phyloP scores from a whole-genome alignment of 2,329 filamentous ascomycete genomes.

The Fusarium marasasianum region DNA sequence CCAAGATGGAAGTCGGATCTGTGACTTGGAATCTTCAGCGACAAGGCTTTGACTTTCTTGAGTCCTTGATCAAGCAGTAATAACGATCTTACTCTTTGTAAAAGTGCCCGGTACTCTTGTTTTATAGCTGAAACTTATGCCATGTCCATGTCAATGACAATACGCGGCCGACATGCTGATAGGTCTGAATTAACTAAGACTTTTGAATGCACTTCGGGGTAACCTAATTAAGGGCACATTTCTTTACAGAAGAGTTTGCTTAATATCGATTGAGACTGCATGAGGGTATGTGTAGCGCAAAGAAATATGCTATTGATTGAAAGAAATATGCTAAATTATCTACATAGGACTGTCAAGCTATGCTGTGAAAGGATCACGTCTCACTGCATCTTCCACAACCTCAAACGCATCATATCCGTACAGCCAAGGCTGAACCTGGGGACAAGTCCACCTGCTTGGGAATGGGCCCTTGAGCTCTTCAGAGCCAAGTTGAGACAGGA shows the following conservation, averaged over 20 bases:
- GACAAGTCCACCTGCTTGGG: not conserved
- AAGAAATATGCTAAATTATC: not conserved
- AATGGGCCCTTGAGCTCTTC: not conserved
- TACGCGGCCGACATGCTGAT: rapidly evolving
- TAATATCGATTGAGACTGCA: too few species aligned
- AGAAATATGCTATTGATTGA: too few species aligned
- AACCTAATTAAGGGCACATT: rapidly evolving
- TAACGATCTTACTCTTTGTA: not conserved
- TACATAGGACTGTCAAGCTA: rapidly evolving
- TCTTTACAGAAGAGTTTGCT: rapidly evolving
- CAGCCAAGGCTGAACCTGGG: not conserved
- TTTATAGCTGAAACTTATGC: not conserved
- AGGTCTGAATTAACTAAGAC: rapidly evolving
- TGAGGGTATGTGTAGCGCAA: too few species aligned
- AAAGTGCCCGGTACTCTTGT: not conserved
- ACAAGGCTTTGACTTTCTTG: not conserved
- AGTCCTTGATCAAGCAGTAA: not conserved
- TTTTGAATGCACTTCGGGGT: too few species aligned
- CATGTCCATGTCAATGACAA: not conserved
- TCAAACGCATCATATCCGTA: not conserved
- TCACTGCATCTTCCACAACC: not conserved
- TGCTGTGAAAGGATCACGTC: not conserved
- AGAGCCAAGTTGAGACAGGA: not conserved
- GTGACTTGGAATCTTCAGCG: not conserved
- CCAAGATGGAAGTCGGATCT: not conserved